phyloP scores from a whole-genome alignment of 306 rosid genomes.

The Carpinus fangiana region DNA sequence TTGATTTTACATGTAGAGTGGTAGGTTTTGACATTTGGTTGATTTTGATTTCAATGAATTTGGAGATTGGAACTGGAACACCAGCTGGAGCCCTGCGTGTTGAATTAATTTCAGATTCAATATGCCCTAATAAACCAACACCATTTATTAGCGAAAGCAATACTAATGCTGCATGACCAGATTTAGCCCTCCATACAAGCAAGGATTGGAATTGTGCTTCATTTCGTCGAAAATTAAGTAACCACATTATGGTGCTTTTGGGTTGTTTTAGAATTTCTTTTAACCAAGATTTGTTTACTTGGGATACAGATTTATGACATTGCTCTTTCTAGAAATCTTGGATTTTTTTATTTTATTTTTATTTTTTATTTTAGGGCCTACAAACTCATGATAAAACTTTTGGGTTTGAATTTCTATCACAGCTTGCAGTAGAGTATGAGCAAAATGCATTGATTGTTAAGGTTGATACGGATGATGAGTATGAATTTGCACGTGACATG shows the following conservation, averaged over 20 bases:
- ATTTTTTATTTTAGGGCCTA: neutral
- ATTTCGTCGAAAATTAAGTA: neutral
- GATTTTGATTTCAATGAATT: neutral
- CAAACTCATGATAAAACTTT: conserved; percentile 23
- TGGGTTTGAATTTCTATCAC: conserved; percentile 19
- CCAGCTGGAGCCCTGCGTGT: no score
- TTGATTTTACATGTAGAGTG: neutral
- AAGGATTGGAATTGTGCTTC: neutral
- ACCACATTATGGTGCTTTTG: neutral
- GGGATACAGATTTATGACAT: neutral
- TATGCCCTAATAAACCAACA: neutral
- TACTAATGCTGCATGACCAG: no score
- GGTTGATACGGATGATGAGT: conserved; percentile 93
- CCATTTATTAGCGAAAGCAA: neutral
- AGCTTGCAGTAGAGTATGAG: conserved; percentile 95
- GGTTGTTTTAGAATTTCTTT: neutral
- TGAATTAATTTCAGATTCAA: no score
- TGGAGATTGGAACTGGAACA: neutral
- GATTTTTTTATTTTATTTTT: no score
- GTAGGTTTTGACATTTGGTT: neutral
- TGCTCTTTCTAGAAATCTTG: neutral
- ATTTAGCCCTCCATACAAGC: no score
- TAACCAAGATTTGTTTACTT: neutral
- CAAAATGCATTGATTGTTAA: conserved; percentile 60
- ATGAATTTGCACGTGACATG: conserved; percentile 86